Base-by-base conservation (phyloP, 2,329 filamentous ascomycete genomes). In the Hirsutella thompsonii region DNA sequence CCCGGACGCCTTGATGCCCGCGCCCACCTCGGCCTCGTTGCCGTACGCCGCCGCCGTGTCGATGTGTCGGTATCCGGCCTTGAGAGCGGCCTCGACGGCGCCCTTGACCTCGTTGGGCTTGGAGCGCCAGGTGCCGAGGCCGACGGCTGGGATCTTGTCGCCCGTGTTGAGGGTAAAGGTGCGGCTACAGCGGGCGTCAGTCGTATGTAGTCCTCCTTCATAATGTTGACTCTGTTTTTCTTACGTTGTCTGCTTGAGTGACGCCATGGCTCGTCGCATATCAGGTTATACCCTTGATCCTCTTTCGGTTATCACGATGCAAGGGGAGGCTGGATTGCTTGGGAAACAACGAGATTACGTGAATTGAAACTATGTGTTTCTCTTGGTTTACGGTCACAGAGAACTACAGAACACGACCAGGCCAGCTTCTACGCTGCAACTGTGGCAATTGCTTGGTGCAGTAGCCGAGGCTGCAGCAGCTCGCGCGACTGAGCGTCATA, bases 121-220 rank as follows among this genome's bases (percentile, higher is more conserved):
- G 38, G 83, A 85, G 55, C 87, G 82, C 83, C 83, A 89, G 42
- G 84, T 89, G 42, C 84, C 84, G 36, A 89, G 70, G 46, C 83
- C 83, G 49, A 89, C 62, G 51, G 79, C 79, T 42, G 83, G 82
- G 46, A 92, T 92, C 64, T 84, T 79, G 59, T 74, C 81, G 44
- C 85, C 84, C 41, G 79, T 81, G 65, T 85, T 83, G 59, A 86
- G 75, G 50, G 74, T 79, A 57, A 79, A 81, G 54, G 76, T 73
- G 33, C 47, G 48, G 16, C 49, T 55, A 28, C n/a, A 14, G 13
- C 13, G 30, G 26, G 26, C 13, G 8, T 8, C 8, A 29, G 8
- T 29, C 26, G 13, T n/a, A n/a, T n/a, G 13, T 13, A 29, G 8
- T 8, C 26, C 8, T 11, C 4, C 3, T 20, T 26, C 20, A 29